phyloP scores from a whole-genome alignment of 1,284 basidiomycete species.

The Sanghuangporus weigelae region DNA sequence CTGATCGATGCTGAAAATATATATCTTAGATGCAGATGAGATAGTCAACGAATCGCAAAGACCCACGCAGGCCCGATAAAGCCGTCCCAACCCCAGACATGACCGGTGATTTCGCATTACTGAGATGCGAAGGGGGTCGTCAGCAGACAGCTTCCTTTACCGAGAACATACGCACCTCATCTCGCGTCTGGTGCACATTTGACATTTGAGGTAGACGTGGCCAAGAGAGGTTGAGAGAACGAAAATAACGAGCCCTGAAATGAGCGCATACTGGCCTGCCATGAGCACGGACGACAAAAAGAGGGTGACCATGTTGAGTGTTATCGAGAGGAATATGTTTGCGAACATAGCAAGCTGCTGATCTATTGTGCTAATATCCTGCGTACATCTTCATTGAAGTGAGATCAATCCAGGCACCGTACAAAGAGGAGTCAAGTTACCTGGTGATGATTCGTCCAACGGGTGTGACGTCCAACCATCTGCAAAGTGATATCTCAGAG shows the following conservation, averaged over 20 bases:
- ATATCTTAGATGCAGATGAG: not conserved
- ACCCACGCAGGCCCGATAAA: slow-evolving; percentile 31
- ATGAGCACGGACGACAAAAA: slow-evolving; percentile 1
- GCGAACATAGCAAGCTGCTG: slow-evolving; percentile 22
- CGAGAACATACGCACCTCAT: slow-evolving; percentile 27
- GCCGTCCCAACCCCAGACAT: slow-evolving; percentile 40
- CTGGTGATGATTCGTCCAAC: slow-evolving; percentile 37
- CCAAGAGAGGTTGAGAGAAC: slow-evolving; percentile 14
- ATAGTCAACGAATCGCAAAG: not conserved
- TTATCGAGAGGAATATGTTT: slow-evolving; percentile 14
- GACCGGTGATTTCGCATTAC: slow-evolving; percentile 39
- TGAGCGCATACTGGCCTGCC: slow-evolving; percentile 13
- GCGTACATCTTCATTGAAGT: slow-evolving; percentile 29
- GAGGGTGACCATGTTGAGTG: not conserved
- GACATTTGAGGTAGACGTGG: slow-evolving; percentile 26
- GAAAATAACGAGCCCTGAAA: slow-evolving; percentile 15
- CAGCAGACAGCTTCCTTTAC: slow-evolving; percentile 33
- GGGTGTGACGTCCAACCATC: slow-evolving; percentile 37
- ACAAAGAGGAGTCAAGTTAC: slow-evolving; percentile 27
- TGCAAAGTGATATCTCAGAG: not conserved
- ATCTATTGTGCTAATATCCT: slow-evolving; percentile 37
- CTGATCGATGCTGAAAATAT: slow-evolving; percentile 27
- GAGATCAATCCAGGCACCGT: not conserved
- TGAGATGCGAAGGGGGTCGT: slow-evolving; percentile 33
- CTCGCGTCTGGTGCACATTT: slow-evolving; percentile 15